Percentiles rank a stretch among this genome's conserved stretches.
Evolutionary conservation across 768 basidiomycete genomes (phyloP).

Genomic region (Tulasnella sp.): DNA sequence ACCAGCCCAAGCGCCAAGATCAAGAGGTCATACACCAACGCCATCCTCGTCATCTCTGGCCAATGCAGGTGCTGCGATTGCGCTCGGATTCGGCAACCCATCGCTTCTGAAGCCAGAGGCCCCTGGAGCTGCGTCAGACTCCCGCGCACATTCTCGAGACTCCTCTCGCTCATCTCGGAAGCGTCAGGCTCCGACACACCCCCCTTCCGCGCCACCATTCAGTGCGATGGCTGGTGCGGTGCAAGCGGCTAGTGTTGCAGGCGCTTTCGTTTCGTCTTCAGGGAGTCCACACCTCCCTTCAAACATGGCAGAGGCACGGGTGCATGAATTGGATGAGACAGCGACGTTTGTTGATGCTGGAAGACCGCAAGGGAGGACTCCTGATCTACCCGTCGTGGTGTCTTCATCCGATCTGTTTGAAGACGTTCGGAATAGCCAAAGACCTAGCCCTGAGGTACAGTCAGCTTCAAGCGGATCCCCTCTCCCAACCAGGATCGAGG

Average conservation of each 20-base stretch:
- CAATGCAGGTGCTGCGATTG: slow-evolving; percentile 5
- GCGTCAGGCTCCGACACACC: too few species aligned
- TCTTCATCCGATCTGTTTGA: slow-evolving; percentile 1
- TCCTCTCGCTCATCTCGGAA: neutral
- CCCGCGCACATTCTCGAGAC: slow-evolving; percentile 1
- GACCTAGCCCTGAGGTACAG: neutral
- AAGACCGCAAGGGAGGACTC: neutral
- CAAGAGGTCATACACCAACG: neutral
- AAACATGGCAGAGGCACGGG: neutral
- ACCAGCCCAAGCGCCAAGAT: slow-evolving; percentile 1
- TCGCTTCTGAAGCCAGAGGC: neutral
- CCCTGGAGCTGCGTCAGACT: neutral
- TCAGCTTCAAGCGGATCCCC: neutral
- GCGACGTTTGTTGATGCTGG: neutral
- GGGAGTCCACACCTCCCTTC: neutral
- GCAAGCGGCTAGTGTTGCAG: neutral
- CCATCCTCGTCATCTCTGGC: slow-evolving; percentile 3
- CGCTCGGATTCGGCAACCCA: slow-evolving; percentile 9
- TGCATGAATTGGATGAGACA: neutral
- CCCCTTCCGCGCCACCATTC: neutral
- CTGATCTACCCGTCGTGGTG: slow-evolving; percentile 8
- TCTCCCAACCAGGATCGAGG: slow-evolving; percentile 2
- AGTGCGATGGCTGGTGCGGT: slow-evolving; percentile 1
- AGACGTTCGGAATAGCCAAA: neutral
- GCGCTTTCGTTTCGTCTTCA: neutral